Base-by-base conservation (phyloP, 2,329 filamentous ascomycete species). In the Talaromyces pinophilus region DNA sequence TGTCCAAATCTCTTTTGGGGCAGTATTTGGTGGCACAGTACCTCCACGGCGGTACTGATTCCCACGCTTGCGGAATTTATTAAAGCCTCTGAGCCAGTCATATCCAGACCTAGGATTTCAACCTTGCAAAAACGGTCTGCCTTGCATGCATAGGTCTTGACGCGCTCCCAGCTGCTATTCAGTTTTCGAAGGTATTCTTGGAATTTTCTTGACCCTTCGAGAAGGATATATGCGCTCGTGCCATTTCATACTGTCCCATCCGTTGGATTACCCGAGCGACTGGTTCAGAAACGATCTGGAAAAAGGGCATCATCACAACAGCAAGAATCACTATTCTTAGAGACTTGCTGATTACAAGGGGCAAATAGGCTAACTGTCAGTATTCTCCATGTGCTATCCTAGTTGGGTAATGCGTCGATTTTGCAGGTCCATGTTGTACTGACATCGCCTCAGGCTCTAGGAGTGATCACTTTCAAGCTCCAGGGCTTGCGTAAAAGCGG, bases 1-100 rank as follows among this genome's bases (percentile, higher is more conserved):
- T 55, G 28, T 35, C n/a, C 52, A 19, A 19, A 7, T 35, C 54
- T 60, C 19, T 30, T n/a, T 33, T 15, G 7, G 7, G 38, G 57
- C 38, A 46, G 57, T 60, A 46, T 28, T 44, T 60, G 13, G 57
- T 46, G 38, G 57, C 40, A 60, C 57, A 60, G 40, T 8, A 60
- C 40, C 28, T 60, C 57, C 57, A 60, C 57, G 57, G n/a, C 35
- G 22, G 35, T 42, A 44, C 30, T 28, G n/a, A n/a, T 35, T 40
- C n/a, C 35, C 38, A 42, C 55, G 13, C 15, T 42, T 60, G 57
- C 40, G 57, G 35, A 60, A 59, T 46, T 30, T 60, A 46, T 60
- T 28, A 38, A 28, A 10, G 11, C 17, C 35, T 44, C 57, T 59
- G 35, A 60, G 40, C 57, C 57, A 60, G 57, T 60, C 57, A 60